These are phyloP conservation scores for Articulospora tetracladia DNA, from an alignment of 495 filamentous ascomycete species.

Conservation along the genomic window DNA sequence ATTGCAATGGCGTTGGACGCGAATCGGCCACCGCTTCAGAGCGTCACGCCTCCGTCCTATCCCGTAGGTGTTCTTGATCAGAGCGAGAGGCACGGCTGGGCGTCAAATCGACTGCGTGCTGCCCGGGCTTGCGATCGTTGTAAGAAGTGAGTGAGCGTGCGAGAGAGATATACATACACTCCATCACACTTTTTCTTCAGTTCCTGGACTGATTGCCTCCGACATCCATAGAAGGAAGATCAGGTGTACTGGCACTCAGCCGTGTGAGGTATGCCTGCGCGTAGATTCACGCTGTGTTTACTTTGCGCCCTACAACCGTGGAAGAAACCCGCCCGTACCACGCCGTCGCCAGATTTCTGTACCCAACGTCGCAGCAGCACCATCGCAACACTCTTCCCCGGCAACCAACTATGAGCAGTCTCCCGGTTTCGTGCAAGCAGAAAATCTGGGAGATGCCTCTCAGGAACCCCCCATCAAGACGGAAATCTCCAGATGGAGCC, in stretches of 20 bases:
- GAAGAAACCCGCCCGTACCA: not conserved
- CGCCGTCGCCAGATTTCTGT: not conserved
- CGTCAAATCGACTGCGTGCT: slow-evolving; percentile 16
- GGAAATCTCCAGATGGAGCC: not conserved
- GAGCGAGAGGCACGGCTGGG: not conserved
- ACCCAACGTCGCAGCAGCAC: not conserved
- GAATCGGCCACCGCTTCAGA: too few species aligned
- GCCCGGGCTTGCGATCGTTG: slow-evolving; percentile 33
- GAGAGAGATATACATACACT: slow-evolving; percentile 12
- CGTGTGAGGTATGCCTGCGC: slow-evolving; percentile 4
- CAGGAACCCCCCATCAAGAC: not conserved
- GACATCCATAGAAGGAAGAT: slow-evolving; percentile 5
- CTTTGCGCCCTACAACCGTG: slow-evolving; percentile 8
- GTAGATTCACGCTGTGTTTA: slow-evolving; percentile 3
- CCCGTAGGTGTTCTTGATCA: not conserved
- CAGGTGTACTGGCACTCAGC: slow-evolving; percentile 7
- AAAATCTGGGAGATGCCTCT: not conserved
- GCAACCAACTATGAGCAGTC: not conserved
- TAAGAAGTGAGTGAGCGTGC: slow-evolving; percentile 23
- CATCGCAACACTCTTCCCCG: not conserved
- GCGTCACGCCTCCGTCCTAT: not conserved
- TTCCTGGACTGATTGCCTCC: too few species aligned
- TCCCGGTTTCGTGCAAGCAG: not conserved
- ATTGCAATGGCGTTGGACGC: too few species aligned
- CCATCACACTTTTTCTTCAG: too few species aligned